Conservation (phyloP, 495 filamentous ascomycete genomes). For the Cercophora samala region DNA sequence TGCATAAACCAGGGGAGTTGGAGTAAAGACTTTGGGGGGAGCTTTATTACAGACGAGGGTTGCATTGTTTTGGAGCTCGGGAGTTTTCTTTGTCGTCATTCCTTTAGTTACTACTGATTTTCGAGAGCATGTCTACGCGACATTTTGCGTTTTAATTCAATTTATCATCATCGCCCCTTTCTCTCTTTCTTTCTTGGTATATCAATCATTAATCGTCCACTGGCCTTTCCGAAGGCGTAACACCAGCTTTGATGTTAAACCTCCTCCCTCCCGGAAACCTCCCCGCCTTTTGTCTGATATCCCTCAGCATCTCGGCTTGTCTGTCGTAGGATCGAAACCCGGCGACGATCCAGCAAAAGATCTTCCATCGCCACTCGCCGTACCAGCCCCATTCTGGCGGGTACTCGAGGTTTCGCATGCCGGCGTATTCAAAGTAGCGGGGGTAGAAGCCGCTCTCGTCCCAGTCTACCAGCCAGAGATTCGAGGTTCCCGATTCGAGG, state of each 20-base stretch:
- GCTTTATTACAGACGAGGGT: neutral
- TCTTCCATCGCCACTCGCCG: conserved; percentile 2
- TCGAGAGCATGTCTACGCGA: neutral
- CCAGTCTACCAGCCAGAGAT: conserved; percentile 12
- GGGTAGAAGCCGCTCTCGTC: conserved; percentile 7
- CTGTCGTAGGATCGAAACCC: neutral
- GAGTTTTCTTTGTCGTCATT: neutral
- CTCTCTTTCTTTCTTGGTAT: too few relatives aligned
- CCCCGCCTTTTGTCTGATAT: neutral
- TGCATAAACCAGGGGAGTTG: too few relatives aligned
- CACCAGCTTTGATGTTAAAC: conserved; percentile 6
- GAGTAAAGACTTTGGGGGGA: too few relatives aligned
- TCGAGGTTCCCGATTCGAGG: conserved; percentile 1
- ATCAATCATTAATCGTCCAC: neutral
- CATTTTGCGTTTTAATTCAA: neutral
- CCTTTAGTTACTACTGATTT: neutral
- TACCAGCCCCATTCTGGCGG: conserved; percentile 9
- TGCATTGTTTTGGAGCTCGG: neutral
- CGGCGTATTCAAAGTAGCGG: conserved; percentile 9
- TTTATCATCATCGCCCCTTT: neutral
- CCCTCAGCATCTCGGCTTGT: neutral
- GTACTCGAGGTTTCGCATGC: conserved; percentile 5
- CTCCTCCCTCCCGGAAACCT: conserved; percentile 2
- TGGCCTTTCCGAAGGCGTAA: neutral
- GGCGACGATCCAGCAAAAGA: conserved; percentile 1